These are phyloP conservation scores for Medicago lupulina DNA, from an alignment of 306 rosid species.

Conservation along the genomic window DNA sequence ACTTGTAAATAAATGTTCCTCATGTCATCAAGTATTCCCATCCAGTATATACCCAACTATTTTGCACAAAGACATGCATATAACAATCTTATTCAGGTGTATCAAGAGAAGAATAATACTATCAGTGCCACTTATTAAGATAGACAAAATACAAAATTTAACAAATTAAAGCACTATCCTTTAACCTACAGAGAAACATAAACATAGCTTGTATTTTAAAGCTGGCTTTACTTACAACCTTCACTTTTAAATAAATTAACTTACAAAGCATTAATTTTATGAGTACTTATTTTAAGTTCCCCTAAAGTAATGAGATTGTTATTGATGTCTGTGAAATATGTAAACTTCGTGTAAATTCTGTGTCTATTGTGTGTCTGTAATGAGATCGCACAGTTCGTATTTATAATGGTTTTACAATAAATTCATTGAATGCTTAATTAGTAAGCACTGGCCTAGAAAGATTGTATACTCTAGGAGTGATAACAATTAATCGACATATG, in stretches of 20 bases:
- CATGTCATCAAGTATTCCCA: too few species aligned
- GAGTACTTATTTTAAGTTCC: too few species aligned
- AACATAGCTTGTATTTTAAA: constrained; percentile 8
- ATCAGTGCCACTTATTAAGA: constrained; percentile 14
- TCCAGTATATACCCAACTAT: constrained; percentile 3
- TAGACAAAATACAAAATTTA: not conserved
- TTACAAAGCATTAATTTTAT: too few species aligned
- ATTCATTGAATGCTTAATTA: too few species aligned
- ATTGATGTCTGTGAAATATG: too few species aligned
- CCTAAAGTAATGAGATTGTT: too few species aligned
- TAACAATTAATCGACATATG: not conserved
- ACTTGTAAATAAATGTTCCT: constrained; percentile 24
- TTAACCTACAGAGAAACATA: not conserved
- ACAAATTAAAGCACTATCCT: not conserved
- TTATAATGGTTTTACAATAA: too few species aligned
- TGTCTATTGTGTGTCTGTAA: too few species aligned
- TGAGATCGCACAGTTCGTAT: too few species aligned
- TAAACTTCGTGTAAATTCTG: too few species aligned
- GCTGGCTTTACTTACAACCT: constrained; percentile 20
- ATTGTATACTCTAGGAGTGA: too few species aligned
- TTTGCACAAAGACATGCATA: constrained; percentile 7
- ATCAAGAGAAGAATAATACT: constrained; percentile 16
- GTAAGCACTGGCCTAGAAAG: too few species aligned
- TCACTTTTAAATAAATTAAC: not conserved
- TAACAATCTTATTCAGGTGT: constrained; percentile 18